phyloP scores from a whole-genome alignment of 2,329 filamentous ascomycete species.

The Ophiostoma sp. region DNA sequence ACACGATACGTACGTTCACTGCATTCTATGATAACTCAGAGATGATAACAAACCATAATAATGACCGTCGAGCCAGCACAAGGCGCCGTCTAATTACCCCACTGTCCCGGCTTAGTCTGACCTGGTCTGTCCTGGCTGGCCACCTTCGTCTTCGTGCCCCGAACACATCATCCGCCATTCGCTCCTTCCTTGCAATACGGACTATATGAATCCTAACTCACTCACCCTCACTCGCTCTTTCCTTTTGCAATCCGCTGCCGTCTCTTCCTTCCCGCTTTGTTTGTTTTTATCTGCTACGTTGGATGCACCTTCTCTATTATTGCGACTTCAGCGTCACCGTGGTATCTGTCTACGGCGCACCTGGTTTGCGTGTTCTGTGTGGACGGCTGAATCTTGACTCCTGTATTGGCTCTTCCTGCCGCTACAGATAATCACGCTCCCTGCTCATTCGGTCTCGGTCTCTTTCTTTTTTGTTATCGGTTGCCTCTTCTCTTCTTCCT shows the following conservation, averaged over 20 bases:
- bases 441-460: not conserved
- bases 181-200: conserved; percentile 10
- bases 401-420: not conserved
- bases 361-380: not conserved
- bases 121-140: not conserved
- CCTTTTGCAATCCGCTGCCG: not conserved
- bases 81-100: not conserved
- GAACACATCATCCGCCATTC: conserved; percentile 16
- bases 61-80: not conserved
- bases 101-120: not conserved
- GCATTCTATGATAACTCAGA: conserved; percentile 8
- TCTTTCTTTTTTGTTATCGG: not conserved
- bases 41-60: not conserved
- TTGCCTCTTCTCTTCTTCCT: not conserved
- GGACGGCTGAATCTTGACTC: not conserved
- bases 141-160: conserved; percentile 5
- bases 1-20: conserved; percentile 11
- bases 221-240: conserved; percentile 13
- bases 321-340: not conserved
- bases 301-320: conserved; percentile 1
- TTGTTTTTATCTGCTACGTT: not conserved
- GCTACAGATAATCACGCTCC: too few relatives aligned
- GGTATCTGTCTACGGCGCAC: not conserved
- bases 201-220: conserved; percentile 17
- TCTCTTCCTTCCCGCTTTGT: not conserved